These are phyloP conservation scores for Urochloa ruziziensis DNA, from an alignment of 176 grass and related monocot genomes.

Conservation along the genomic window DNA sequence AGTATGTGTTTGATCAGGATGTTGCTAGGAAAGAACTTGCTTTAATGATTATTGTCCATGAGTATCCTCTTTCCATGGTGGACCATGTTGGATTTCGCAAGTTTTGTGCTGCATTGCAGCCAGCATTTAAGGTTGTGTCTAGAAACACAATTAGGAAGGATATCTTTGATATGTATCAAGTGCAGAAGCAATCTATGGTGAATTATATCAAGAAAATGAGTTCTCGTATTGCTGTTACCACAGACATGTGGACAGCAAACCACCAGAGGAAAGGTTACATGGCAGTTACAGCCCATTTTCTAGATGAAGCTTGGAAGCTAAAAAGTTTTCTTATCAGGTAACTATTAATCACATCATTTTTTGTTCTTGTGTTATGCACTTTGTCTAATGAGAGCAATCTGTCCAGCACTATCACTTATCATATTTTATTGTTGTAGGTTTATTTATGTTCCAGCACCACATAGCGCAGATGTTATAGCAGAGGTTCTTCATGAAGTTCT, in stretches of 20 bases:
- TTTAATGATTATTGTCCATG: background rate
- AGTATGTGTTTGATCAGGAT: too few relatives aligned
- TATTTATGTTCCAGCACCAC: background rate
- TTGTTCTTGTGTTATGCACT: too few relatives aligned
- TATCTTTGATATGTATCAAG: too few relatives aligned
- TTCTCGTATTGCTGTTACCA: background rate
- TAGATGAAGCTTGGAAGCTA: background rate
- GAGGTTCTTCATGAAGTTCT: background rate
- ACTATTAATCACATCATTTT: too few relatives aligned
- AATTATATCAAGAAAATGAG: too few relatives aligned
- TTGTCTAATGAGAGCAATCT: too few relatives aligned
- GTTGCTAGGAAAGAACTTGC: too few relatives aligned
- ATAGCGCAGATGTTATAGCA: background rate
- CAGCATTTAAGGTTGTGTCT: background rate
- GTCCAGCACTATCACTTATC: too few relatives aligned
- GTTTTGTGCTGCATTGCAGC: background rate
- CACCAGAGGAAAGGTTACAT: background rate
- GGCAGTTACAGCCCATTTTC: background rate
- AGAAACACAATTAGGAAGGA: too few relatives aligned
- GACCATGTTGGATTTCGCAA: background rate
- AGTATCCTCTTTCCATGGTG: background rate
- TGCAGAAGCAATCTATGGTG: too few relatives aligned
- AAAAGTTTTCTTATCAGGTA: background rate
- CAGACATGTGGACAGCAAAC: background rate
- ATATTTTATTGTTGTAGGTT: background rate